Percentiles rank a stretch among this genome's conserved stretches.
phyloP scores from a whole-genome alignment of 2,329 filamentous ascomycete species.

The Coleophoma cylindrospora region DNA sequence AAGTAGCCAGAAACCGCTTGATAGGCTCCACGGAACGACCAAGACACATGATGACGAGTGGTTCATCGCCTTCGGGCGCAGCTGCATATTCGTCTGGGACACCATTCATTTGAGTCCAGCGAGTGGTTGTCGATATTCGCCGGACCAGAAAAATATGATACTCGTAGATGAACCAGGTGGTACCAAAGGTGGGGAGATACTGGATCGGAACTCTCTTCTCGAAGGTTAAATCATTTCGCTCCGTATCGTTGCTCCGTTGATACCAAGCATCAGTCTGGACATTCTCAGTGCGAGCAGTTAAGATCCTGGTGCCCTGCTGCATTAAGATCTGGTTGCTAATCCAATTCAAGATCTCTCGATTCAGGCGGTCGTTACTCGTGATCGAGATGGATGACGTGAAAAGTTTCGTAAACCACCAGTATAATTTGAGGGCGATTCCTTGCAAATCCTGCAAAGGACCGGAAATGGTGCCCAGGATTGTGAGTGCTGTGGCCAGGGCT shows the following conservation, averaged over 20 bases:
- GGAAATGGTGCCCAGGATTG: slow-evolving; percentile 37
- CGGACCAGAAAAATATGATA: slow-evolving; percentile 39
- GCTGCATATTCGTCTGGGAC: slow-evolving; percentile 38
- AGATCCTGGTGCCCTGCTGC: slow-evolving; percentile 29
- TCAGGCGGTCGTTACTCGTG: slow-evolving; percentile 38
- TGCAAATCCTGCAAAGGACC: slow-evolving; percentile 34
- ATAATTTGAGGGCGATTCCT: slow-evolving; percentile 31
- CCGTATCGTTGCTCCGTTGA: slow-evolving; percentile 35
- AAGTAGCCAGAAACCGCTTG: slow-evolving; percentile 38
- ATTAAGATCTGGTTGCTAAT: slow-evolving; percentile 34
- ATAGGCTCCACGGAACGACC: slow-evolving; percentile 45
- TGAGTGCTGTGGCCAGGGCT: slow-evolving; percentile 38
- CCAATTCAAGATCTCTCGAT: slow-evolving; percentile 40
- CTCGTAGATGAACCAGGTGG: slow-evolving; percentile 44
- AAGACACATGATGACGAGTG: slow-evolving; percentile 41
- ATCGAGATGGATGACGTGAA: slow-evolving; percentile 40
- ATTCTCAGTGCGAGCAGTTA: slow-evolving; percentile 38
- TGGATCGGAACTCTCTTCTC: slow-evolving; percentile 30
- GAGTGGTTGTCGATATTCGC: slow-evolving; percentile 32
- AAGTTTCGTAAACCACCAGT: slow-evolving; percentile 34
- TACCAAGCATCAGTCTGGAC: slow-evolving; percentile 30
- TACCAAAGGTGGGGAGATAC: slow-evolving; percentile 40
- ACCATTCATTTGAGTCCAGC: slow-evolving; percentile 18
- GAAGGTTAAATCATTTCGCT: slow-evolving; percentile 3
- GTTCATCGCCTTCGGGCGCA: slow-evolving; percentile 39